Evolutionary conservation across 352 stramenopile genomes (phyloP).

Genomic region (Phytophthora hybrid): DNA sequence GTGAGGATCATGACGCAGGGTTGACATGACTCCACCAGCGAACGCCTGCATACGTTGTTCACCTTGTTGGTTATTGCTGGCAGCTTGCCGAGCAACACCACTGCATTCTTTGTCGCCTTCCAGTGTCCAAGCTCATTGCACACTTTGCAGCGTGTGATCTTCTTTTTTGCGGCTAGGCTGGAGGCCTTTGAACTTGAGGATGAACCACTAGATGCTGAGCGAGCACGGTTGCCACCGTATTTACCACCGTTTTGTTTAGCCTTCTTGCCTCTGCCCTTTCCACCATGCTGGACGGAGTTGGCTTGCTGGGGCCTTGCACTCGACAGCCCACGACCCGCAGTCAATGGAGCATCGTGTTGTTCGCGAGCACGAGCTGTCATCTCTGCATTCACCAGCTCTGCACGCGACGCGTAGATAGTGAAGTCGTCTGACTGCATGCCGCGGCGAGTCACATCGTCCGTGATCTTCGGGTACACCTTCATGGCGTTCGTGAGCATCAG

Average conservation of each 20-base stretch:
- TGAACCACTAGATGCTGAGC: background rate
- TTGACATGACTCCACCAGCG: background rate
- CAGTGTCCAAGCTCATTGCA: slow-evolving; percentile 2
- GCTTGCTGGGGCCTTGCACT: background rate
- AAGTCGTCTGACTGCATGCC: background rate
- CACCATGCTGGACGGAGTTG: background rate
- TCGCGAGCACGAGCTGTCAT: background rate
- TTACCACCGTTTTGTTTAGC: slow-evolving; percentile 1
- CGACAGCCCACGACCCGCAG: background rate
- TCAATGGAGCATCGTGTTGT: background rate
- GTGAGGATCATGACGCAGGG: background rate
- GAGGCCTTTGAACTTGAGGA: background rate
- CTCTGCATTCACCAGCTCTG: background rate
- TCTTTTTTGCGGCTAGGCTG: slow-evolving; percentile 6
- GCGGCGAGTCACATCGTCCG: slow-evolving; percentile 2
- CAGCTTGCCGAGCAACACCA: background rate
- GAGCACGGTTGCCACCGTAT: slow-evolving; percentile 6
- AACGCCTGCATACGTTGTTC: slow-evolving; percentile 8
- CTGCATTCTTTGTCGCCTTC: background rate
- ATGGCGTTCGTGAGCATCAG: slow-evolving; percentile 9
- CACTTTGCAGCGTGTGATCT: background rate
- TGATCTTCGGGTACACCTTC: slow-evolving; percentile 6
- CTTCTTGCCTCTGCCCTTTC: background rate
- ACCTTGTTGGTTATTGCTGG: background rate
- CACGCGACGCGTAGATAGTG: background rate